phyloP scores from a whole-genome alignment of 2,329 filamentous ascomycete species.

The Fusarium sp. region DNA sequence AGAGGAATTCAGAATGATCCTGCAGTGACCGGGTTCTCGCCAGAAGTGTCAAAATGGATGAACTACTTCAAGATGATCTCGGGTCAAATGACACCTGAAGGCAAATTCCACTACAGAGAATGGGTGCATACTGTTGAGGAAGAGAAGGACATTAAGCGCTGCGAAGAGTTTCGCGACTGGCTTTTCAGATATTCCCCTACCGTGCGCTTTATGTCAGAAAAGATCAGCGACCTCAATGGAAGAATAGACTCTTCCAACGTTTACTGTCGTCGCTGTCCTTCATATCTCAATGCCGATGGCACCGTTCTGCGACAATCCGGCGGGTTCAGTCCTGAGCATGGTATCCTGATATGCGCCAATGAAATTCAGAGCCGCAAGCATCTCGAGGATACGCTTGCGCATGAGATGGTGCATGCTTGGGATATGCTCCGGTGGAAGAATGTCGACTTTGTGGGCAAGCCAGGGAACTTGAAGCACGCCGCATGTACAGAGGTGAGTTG shows the following conservation, averaged over 20 bases:
- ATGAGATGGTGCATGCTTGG: slow-evolving; percentile 98
- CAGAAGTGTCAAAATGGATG: slow-evolving; percentile 74
- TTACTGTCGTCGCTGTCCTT: slow-evolving; percentile 81
- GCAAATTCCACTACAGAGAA: slow-evolving; percentile 80
- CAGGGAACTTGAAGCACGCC: slow-evolving; percentile 82
- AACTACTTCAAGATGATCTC: slow-evolving; percentile 89
- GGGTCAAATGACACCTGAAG: slow-evolving; percentile 76
- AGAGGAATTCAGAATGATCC: slow-evolving; percentile 68
- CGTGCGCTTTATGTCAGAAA: slow-evolving; percentile 86
- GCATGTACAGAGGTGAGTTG: slow-evolving; percentile 87
- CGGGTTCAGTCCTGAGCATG: slow-evolving; percentile 87
- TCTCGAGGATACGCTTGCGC: slow-evolving; percentile 91
- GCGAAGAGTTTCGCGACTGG: slow-evolving; percentile 86
- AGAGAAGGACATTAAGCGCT: slow-evolving; percentile 80
- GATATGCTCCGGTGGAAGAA: slow-evolving; percentile 89
- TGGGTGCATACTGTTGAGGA: slow-evolving; percentile 81
- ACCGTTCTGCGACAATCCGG: slow-evolving; percentile 75
- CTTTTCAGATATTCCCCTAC: slow-evolving; percentile 86
- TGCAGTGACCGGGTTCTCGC: slow-evolving; percentile 72
- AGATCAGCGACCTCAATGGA: slow-evolving; percentile 83
- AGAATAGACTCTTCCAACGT: slow-evolving; percentile 80
- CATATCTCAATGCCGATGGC: slow-evolving; percentile 66
- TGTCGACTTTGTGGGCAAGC: slow-evolving; percentile 77
- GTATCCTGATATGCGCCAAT: slow-evolving; percentile 94
- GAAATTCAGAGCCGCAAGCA: slow-evolving; percentile 83